Base-by-base conservation (phyloP, 2,329 filamentous ascomycete genomes). In the Trichoderma guizhouense region DNA sequence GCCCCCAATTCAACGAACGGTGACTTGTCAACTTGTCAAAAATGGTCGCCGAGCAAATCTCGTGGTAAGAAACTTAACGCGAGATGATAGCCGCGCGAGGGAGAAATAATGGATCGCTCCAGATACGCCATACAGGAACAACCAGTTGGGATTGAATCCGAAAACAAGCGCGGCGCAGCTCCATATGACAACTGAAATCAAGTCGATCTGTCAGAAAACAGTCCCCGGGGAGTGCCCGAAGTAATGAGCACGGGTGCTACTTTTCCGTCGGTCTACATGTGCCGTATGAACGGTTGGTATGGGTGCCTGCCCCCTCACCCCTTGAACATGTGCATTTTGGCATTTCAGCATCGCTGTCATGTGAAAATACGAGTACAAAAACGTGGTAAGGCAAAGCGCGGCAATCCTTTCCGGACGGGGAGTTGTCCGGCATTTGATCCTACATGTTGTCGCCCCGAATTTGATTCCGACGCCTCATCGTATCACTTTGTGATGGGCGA, bases 101-200 rank as follows among this genome's bases (percentile, higher is more conserved):
- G 51, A 43, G 32, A 67, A 67, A 63, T 18, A 61, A 55, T 14
- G 47, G 53, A 67, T 67, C 55, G 63, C 63, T 18, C 30, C 15
- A 36, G 12, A 69, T 15, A 69, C 55, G 24, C 8, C n/a, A 26
- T 8, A 51, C 39, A 18, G 67, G 28, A 24, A 47, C 21, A 14
- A 7, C 67, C 67, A 69, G 39, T 61, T 69, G 67, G 67, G 51
- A 69, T n/a, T 47, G n/a, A 67, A 34, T 28, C 67, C 67, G 67
- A 69, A 8, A 53, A 34, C 39, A 60, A 69, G 67, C 57, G 55
- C 43, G 24, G 14, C 43, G 67, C 28, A 21, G 55, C 28, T 34
- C 39, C 43, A 69, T 21, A 43, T 69, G 36, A n/a, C 30, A 18
- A 32, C n/a, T 53, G 28, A 43, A 51, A n/a, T 61, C 39, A 34